Percentiles rank a stretch among this genome's conserved stretches.
Evolutionary conservation across 2,329 filamentous ascomycete genomes (phyloP).

Genomic region (Aureobasidium sp.): DNA sequence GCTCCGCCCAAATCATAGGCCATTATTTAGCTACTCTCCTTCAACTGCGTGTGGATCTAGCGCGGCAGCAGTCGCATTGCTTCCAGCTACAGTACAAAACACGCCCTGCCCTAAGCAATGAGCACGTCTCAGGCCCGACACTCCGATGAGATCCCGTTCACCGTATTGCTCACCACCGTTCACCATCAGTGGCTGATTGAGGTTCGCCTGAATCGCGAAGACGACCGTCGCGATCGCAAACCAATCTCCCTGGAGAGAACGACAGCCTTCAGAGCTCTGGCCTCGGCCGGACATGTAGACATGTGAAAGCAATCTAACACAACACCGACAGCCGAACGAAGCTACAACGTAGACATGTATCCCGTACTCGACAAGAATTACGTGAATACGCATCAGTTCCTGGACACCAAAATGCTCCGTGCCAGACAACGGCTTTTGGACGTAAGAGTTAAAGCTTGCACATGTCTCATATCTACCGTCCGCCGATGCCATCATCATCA

Average conservation of each 20-base stretch:
- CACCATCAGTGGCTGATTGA: neutral
- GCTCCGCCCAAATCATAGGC: neutral
- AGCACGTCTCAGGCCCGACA: neutral
- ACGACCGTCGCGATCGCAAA: neutral
- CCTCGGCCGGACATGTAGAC: constrained; percentile 11
- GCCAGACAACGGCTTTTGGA: constrained; percentile 5
- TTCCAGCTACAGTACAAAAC: neutral
- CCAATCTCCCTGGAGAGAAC: neutral
- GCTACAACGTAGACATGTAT: neutral
- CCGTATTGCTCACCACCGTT: neutral
- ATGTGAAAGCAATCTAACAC: constrained; percentile 14
- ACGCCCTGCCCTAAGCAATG: neutral
- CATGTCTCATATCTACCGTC: constrained; percentile 5
- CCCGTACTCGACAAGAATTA: neutral
- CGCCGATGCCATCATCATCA: neutral
- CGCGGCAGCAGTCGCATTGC: neutral
- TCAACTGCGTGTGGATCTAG: neutral
- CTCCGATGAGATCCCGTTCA: neutral
- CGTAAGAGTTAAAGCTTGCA: constrained; percentile 6
- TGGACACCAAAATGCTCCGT: constrained; percentile 5
- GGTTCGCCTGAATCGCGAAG: constrained; percentile 10
- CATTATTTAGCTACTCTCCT: neutral
- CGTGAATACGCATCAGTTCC: neutral
- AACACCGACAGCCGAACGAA: neutral
- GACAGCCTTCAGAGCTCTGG: neutral